Evolutionary conservation across 305 asterid species (phyloP), one percentile per base, ranked within the genome.

Genomic region (Lippia alba): DNA sequence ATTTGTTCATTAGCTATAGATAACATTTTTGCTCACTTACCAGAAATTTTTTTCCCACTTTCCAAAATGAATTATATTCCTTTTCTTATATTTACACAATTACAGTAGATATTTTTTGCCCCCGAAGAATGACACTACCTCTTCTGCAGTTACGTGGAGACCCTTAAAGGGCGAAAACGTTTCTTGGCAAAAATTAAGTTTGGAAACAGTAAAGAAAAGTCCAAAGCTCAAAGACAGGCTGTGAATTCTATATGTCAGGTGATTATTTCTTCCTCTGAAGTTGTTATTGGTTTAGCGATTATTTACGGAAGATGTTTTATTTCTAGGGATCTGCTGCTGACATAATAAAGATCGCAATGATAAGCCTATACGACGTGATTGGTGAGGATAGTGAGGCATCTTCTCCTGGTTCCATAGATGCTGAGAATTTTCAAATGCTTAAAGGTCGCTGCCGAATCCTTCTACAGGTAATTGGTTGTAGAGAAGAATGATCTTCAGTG

Each of bases 191-290:
- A 94, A 79, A 94, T 94, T 61, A 94, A 90, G 78, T 79, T 80
- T 55, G 99, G 99, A 58, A 86, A 85, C 79, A 85, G 81, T 69
- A 86, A 89, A 75, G 99, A 92, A 82, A 88, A 89, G 78, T 90
- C 92, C 67, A 92, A 89, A 86, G 99, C 98, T 74, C 92, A 91
- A 84, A 90, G 99, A 72, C 99, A 94, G 82, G 97, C 99, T 70
- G 96, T 94, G 83, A 94, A 94, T 85, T 92, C 99, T 61, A 92
- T 94, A 63, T 94, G 99, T 72, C 99, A 92, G 97, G 99, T 94
- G 55, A 20, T 4, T 64, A 56, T 76, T 78, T 58, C 53, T 74
- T 61, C 73, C 58, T 61, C 67, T 39, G 57, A n/a, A 18, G 56
- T 30, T 53, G 46, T 19, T 57, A 53, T 44, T 18, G 19, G 19